Conservation (phyloP, 768 basidiomycete species). For the Tricholomella constricta region DNA sequence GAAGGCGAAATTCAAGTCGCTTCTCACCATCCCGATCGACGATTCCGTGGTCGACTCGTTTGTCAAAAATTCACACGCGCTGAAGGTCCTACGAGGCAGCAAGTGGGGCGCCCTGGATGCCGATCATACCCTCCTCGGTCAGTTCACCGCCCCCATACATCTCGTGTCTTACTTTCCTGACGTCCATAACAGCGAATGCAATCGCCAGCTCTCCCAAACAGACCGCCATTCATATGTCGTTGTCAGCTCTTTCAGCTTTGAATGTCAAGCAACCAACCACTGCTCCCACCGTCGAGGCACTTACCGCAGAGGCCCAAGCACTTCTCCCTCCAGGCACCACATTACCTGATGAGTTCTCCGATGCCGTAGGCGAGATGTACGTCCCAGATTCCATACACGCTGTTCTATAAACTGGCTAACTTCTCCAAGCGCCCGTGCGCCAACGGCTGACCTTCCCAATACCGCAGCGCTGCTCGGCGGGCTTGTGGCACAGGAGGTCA, state of each 20-base stretch:
- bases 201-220: slow-evolving; percentile 50
- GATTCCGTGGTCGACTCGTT: slow-evolving; percentile 66
- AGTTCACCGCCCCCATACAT: neutral
- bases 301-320: slow-evolving; percentile 51
- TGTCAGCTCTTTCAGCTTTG: slow-evolving; percentile 58
- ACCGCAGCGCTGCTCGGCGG: slow-evolving; percentile 94
- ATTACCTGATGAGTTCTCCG: slow-evolving; percentile 56
- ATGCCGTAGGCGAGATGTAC: slow-evolving; percentile 79
- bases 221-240: slow-evolving; percentile 68
- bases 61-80: slow-evolving; percentile 77
- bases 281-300: slow-evolving; percentile 48
- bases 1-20: slow-evolving; percentile 55
- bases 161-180: neutral
- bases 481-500: slow-evolving; percentile 92
- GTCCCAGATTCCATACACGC: slow-evolving; percentile 30
- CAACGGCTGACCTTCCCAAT: slow-evolving; percentile 86
- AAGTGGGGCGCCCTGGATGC: slow-evolving; percentile 59
- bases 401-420: slow-evolving; percentile 14
- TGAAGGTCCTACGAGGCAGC: slow-evolving; percentile 66
- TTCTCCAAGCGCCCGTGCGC: slow-evolving; percentile 67
- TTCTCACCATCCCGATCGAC: slow-evolving; percentile 46
- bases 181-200: slow-evolving; percentile 38
- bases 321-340: slow-evolving; percentile 51
- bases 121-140: slow-evolving; percentile 49
- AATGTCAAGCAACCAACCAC: slow-evolving; percentile 29